Evolutionary conservation across 345 rosid species (phyloP), one percentile per base, ranked within the genome.

Genomic region (Durio zibethinus): DNA sequence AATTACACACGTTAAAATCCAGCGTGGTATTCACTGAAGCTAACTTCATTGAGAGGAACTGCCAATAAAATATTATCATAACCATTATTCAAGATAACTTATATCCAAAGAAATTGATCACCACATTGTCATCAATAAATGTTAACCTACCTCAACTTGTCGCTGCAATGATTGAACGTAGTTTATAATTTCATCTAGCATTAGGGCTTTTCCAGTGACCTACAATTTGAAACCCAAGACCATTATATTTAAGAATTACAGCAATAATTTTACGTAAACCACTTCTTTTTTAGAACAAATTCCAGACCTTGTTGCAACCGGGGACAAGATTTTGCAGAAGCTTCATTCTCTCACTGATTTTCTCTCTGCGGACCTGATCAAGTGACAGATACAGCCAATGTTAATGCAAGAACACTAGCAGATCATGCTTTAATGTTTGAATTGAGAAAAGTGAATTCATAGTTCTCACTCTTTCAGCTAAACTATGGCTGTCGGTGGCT

Each of bases 301-400:
- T 47, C 1, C 80, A 12, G 16, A 94, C 97, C 93, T 95, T 95
- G 78, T 90, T 92, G 93, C 99, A 95, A 4, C 98, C 97, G 15
- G 99, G 99, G 15, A 95, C 99, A 52, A 95, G 97, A 86, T 95
- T 94, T 83, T 93, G 98, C 59, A 95, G 98, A 80, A 95, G 86
- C 82, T 91, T 95, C 99, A 95, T 95, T 76, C 99, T 78, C 83
- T 95, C 99, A 69, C 99, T 89, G 70, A 95, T 95, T 85, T 95
- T 95, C 87, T 95, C 99, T 71, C 99, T 75, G 66, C 99, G 88
- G 73, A 93, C 98, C 99, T 93, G 36, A 38, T 4, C 72, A 36
- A 23, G 6, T 57, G 53, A 43, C 7, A 38, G 43, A 67, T n/a
- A 5, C 4, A 57, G 27, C 2, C 59, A 52, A 31, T 56, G 70